Evolutionary conservation across 208 protist genomes (phyloP), one percentile per base, ranked within the genome.

Genomic region (Trypanosoma cruzi): DNA sequence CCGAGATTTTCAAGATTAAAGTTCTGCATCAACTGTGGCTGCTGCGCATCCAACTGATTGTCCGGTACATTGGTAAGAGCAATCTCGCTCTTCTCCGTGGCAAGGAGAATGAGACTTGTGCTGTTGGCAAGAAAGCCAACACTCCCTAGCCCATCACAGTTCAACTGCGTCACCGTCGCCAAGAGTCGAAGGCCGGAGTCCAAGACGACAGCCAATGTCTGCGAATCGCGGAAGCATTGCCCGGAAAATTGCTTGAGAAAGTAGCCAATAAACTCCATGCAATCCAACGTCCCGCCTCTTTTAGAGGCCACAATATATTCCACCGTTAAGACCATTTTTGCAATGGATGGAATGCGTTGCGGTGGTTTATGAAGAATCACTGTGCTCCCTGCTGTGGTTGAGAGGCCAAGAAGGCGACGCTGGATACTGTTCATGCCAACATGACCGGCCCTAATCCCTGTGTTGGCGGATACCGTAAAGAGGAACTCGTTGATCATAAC

Each of bases 1-100:
- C 97, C 97, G 54, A 98, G 82, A 59, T 83, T 89, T 76, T 98
- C 93, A 53, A 98, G 86, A 61, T 97, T 80, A 77, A 97, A 98
- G 69, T 95, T 85, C 58, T 81, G 75, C 54, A 92, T 79, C 32
- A 96, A 77, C 34, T 92, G 80, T 49, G 64, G 66, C 75, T 95
- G 89, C 76, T 92, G 89, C 34, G 84, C 81, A 67, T 94, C 90
- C 68, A 93, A 71, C 71, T 93, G 86, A 70, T 78, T 79, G 62
- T 89, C 85, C 8, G 90, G 85, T 26, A 93, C 67, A 77, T 94
- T 94, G 24, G 46, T 82, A 24, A 94, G 83, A 13, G 74, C 54
- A 49, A 96, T 92, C 63, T 88, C 84, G 66, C 82, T 93, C 68
- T 81, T 79, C 65, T 86, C 80, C 10, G 36, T 70, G 16, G 77